phyloP scores from a whole-genome alignment of 306 rosid genomes.

The Fragaria iinumae region DNA sequence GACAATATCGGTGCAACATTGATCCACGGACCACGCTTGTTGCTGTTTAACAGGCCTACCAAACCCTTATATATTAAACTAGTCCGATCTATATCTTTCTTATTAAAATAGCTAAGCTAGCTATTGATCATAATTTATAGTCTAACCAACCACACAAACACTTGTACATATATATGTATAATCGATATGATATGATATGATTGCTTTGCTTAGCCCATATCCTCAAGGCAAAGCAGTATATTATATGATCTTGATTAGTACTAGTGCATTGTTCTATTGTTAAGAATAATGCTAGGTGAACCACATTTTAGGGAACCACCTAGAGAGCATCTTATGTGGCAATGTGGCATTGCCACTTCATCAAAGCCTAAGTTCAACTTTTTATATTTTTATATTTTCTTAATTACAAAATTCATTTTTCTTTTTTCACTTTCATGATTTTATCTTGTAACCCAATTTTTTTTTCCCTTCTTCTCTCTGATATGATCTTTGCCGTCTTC shows the following conservation, averaged over 20 bases:
- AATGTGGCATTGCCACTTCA: too few species aligned
- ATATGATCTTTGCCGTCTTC: too few species aligned
- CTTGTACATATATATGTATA: conserved; percentile 1
- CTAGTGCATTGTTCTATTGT: conserved; percentile 1
- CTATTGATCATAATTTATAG: conserved; percentile 22
- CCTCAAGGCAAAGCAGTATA: conserved; percentile 19
- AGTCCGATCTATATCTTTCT: conserved; percentile 32
- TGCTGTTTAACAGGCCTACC: conserved; percentile 40
- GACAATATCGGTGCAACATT: too few species aligned
- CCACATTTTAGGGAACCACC: accelerated
- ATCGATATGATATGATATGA: conserved; percentile 1
- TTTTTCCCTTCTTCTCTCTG: too few species aligned
- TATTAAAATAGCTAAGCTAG: conserved; percentile 10
- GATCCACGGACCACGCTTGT: too few species aligned
- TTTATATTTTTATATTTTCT: too few species aligned
- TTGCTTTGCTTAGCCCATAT: conserved; percentile 25
- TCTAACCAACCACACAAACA: background rate
- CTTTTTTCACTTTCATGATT: too few species aligned
- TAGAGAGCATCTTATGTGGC: too few species aligned
- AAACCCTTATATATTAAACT: conserved; percentile 28
- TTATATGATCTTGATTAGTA: background rate
- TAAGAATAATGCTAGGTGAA: background rate
- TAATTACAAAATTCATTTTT: too few species aligned
- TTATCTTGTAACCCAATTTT: too few species aligned
- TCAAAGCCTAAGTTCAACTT: too few species aligned